Evolutionary conservation across 169 alveolate species (phyloP).

Genomic region (Eimeria praecox): DNA sequence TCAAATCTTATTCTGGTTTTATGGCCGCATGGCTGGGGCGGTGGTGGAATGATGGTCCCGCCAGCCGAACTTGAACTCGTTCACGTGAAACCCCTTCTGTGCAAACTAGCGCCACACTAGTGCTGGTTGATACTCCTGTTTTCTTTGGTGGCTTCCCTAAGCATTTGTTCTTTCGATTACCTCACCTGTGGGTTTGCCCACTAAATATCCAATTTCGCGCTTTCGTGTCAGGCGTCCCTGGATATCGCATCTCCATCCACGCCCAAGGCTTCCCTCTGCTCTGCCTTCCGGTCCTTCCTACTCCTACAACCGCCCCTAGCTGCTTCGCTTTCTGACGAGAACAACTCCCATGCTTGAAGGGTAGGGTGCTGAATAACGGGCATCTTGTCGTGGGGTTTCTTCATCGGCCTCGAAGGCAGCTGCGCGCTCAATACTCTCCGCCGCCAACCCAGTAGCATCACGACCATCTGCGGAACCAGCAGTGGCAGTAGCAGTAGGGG

Average conservation of each 20-base stretch:
- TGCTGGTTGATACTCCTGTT: conserved; percentile 39
- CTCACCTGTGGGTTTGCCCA: conserved; percentile 62
- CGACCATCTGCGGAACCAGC: conserved; percentile 30
- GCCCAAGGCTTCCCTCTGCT: background rate
- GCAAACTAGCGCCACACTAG: conserved; percentile 62
- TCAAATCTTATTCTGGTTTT: conserved; percentile 43
- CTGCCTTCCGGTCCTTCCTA: conserved; percentile 15
- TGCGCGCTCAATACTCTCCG: background rate
- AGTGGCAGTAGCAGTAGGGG: conserved; percentile 16
- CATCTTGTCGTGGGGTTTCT: conserved; percentile 6
- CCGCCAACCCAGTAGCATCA: conserved; percentile 23
- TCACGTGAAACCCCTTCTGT: conserved; percentile 21
- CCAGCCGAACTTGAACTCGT: conserved; percentile 71
- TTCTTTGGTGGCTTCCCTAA: conserved; percentile 32
- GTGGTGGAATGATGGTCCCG: conserved; percentile 53
- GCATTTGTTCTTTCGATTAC: conserved; percentile 30
- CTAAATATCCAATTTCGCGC: background rate
- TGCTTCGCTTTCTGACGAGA: conserved; percentile 12
- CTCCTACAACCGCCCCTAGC: background rate
- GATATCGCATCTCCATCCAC: conserved; percentile 48
- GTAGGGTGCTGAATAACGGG: conserved; percentile 21
- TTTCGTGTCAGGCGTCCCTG: conserved; percentile 38
- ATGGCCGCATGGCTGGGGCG: conserved; percentile 77
- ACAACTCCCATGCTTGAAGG: background rate
- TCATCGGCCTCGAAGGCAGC: conserved; percentile 1